Evolutionary conservation across 2,329 filamentous ascomycete species (phyloP).

Genomic region (Dactylella cylindrospora): DNA sequence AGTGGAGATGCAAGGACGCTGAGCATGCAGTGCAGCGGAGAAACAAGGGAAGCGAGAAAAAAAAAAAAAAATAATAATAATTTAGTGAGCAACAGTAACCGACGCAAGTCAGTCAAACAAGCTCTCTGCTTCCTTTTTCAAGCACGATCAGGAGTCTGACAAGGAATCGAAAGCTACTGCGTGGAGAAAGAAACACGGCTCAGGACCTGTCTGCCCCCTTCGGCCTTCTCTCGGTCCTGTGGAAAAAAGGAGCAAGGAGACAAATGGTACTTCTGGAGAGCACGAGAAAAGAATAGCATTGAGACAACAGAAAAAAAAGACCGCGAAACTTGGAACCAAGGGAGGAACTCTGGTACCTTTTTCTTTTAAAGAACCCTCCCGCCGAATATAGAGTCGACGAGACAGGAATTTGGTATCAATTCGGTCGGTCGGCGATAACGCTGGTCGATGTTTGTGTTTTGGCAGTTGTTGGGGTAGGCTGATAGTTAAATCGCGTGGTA

Average conservation of each 20-base stretch:
- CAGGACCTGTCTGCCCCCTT: no score
- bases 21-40: conserved; percentile 18
- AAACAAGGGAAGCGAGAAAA: background rate
- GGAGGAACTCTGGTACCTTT: background rate
- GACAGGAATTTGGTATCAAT: no score
- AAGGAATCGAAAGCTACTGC: no score
- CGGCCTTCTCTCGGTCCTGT: no score
- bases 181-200: no score
- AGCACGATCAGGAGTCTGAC: no score
- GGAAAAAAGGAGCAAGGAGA: no score
- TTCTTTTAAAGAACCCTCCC: background rate
- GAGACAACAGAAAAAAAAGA: no score
- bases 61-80: background rate
- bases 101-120: background rate
- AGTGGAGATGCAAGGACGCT: conserved; percentile 12
- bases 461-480: background rate
- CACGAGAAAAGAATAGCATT: conserved; percentile 2
- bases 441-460: background rate
- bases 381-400: no score
- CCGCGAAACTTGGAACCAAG: conserved; percentile 1
- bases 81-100: background rate
- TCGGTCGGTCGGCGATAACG: no score
- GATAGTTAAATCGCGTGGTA: conserved; percentile 22
- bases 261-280: no score
- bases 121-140: no score